phyloP scores from a whole-genome alignment of 2,329 filamentous ascomycete species.

The Thielaviopsis ethacetica region DNA sequence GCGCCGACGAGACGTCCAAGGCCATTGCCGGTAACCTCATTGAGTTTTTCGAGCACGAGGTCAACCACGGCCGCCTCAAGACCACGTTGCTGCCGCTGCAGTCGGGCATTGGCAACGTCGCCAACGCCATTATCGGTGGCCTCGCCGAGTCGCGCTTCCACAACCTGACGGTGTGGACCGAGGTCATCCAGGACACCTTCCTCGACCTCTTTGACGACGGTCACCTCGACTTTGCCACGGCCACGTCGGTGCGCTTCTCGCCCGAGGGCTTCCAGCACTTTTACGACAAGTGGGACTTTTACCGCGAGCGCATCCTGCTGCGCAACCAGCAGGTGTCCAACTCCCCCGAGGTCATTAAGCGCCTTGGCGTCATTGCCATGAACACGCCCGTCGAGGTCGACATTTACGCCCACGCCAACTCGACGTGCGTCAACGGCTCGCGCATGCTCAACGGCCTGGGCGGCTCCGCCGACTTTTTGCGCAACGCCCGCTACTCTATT shows the following conservation, averaged over 20 bases:
- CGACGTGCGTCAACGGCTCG: conserved; percentile 73
- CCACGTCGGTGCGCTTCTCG: conserved; percentile 79
- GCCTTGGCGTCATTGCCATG: conserved; percentile 81
- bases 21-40: conserved; percentile 68
- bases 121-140: conserved; percentile 78
- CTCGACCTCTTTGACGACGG: conserved; percentile 82
- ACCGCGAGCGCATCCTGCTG: conserved; percentile 67
- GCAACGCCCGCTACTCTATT: conserved; percentile 68
- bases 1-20: conserved; percentile 55
- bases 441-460: conserved; percentile 79
- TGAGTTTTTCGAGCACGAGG: conserved; percentile 72
- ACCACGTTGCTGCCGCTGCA: conserved; percentile 64
- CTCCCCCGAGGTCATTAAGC: conserved; percentile 76
- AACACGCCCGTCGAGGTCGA: conserved; percentile 90
- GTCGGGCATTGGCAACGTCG: conserved; percentile 83
- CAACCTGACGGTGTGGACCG: conserved; percentile 84
- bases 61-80: conserved; percentile 60
- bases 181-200: conserved; percentile 86
- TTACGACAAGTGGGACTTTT: conserved; percentile 70
- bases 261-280: conserved; percentile 84
- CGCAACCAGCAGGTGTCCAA: conserved; percentile 82
- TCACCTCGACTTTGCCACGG: conserved; percentile 75
- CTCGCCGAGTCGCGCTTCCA: conserved; percentile 67
- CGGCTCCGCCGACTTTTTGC: conserved; percentile 67
- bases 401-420: conserved; percentile 88